Evolutionary conservation across 2,329 filamentous ascomycete genomes (phyloP).

Genomic region (Colletotrichum lini): DNA sequence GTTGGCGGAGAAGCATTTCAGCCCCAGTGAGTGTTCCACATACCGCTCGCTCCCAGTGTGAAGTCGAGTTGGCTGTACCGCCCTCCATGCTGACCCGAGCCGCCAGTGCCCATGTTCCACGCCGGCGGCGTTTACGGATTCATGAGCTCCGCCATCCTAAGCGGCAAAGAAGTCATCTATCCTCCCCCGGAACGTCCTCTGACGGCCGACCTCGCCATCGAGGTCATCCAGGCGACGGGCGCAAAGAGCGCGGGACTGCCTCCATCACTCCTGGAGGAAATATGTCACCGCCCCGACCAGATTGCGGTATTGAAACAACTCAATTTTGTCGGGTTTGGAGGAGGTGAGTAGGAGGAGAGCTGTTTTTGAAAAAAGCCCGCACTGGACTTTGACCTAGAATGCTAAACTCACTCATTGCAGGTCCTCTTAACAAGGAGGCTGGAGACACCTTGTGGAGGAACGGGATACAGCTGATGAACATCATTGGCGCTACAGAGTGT

Average conservation of each 20-base stretch:
- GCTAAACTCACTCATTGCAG: neutral
- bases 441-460: conserved; percentile 55
- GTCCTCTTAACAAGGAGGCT: conserved; percentile 50
- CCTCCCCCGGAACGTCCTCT: conserved; percentile 52
- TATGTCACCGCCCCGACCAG: conserved; percentile 52
- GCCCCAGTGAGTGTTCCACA: conserved; percentile 21
- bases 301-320: conserved; percentile 52
- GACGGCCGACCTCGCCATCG: conserved; percentile 51
- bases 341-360: conserved; percentile 49
- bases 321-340: conserved; percentile 53
- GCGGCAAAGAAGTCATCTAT: conserved; percentile 47
- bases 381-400: too few relatives aligned
- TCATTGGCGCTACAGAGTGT: conserved; percentile 59
- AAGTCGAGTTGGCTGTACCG: too few relatives aligned
- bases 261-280: conserved; percentile 60
- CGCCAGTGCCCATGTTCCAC: conserved; percentile 56
- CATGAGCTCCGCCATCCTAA: conserved; percentile 49
- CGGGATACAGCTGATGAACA: conserved; percentile 54
- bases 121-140: conserved; percentile 51
- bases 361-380: too few relatives aligned
- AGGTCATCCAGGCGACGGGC: conserved; percentile 49
- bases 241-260: conserved; percentile 50
- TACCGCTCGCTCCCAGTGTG: too few relatives aligned
- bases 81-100: neutral
- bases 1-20: conserved; percentile 37